These are phyloP conservation scores for Xylariaceae sp. DNA, from an alignment of 2,329 filamentous ascomycete genomes.

Conservation along the genomic window DNA sequence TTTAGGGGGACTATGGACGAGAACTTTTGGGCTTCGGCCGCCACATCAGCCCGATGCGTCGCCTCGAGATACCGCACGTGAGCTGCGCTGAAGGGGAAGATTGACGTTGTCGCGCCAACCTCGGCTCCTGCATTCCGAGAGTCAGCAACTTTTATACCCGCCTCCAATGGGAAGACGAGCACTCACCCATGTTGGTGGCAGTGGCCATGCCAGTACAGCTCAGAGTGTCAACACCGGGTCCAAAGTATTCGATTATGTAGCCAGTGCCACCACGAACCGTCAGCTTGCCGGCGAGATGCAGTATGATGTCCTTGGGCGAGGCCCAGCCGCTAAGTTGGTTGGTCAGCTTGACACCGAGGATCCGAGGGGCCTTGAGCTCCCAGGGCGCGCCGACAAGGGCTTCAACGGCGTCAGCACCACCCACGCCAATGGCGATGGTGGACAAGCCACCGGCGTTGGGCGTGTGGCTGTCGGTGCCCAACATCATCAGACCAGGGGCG, in stretches of 20 bases:
- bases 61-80: conserved; percentile 81
- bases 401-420: conserved; percentile 94
- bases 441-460: conserved; percentile 94
- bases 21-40: conserved; percentile 53
- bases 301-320: conserved; percentile 90
- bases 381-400: conserved; percentile 92
- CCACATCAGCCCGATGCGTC: conserved; percentile 69
- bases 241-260: conserved; percentile 90
- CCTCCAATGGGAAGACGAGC: no score
- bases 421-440: conserved; percentile 92
- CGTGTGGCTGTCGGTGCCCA: conserved; percentile 94
- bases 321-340: conserved; percentile 86
- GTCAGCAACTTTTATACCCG: no score
- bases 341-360: conserved; percentile 77
- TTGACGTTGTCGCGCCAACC: conserved; percentile 89
- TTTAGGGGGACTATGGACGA: conserved; percentile 52
- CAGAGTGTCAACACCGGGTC: conserved; percentile 79
- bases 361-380: conserved; percentile 92
- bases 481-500: conserved; percentile 96
- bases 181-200: not conserved
- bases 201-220: conserved; percentile 63
- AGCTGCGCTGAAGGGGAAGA: conserved; percentile 84
- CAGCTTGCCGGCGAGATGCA: conserved; percentile 78
- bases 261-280: conserved; percentile 93
- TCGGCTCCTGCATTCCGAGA: conserved; percentile 85